phyloP scores from a whole-genome alignment of 2,329 filamentous ascomycete species.

The Myrmaecium sp. region DNA sequence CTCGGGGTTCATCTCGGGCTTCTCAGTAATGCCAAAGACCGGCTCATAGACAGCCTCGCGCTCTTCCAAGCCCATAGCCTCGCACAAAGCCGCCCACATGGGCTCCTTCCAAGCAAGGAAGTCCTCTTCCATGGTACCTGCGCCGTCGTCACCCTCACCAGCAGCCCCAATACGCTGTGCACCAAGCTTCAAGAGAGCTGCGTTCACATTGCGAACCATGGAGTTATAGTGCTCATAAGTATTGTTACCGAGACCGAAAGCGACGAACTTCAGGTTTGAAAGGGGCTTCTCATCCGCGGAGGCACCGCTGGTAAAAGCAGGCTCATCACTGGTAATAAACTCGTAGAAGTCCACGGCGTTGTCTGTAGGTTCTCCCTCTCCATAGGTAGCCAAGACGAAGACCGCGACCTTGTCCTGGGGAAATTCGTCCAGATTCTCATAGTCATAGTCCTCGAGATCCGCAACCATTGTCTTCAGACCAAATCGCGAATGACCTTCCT shows the following conservation, averaged over 20 bases:
- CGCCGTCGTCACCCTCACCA: slow-evolving; percentile 92
- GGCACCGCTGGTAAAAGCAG: slow-evolving; percentile 55
- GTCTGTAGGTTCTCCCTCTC: slow-evolving; percentile 95
- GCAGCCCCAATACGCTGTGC: slow-evolving; percentile 71
- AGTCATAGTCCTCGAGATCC: slow-evolving; percentile 95
- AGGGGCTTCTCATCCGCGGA: slow-evolving; percentile 52
- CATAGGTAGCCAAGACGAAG: slow-evolving; percentile 94
- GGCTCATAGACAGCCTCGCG: slow-evolving; percentile 94
- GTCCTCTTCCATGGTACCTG: slow-evolving; percentile 98
- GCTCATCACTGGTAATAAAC: slow-evolving; percentile 71
- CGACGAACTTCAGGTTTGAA: slow-evolving; percentile 73
- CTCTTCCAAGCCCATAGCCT: slow-evolving; percentile 79
- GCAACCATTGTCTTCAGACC: slow-evolving; percentile 97
- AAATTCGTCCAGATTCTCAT: slow-evolving; percentile 77
- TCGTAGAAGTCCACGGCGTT: slow-evolving; percentile 99
- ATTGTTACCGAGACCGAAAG: slow-evolving; percentile 96
- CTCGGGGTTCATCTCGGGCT: slow-evolving; percentile 54
- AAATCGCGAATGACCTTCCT: slow-evolving; percentile 92
- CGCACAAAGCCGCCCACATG: slow-evolving; percentile 80
- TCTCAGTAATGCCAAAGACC: slow-evolving; percentile 67
- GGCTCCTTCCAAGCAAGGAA: slow-evolving; percentile 98
- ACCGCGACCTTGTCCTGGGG: slow-evolving; percentile 82
- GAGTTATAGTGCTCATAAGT: slow-evolving; percentile 99
- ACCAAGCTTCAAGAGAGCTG: slow-evolving; percentile 64
- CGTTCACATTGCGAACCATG: slow-evolving; percentile 87